These are phyloP conservation scores for Yamadazyma blattariae DNA, from an alignment of 1,139 yeast species.

Conservation along the genomic window DNA sequence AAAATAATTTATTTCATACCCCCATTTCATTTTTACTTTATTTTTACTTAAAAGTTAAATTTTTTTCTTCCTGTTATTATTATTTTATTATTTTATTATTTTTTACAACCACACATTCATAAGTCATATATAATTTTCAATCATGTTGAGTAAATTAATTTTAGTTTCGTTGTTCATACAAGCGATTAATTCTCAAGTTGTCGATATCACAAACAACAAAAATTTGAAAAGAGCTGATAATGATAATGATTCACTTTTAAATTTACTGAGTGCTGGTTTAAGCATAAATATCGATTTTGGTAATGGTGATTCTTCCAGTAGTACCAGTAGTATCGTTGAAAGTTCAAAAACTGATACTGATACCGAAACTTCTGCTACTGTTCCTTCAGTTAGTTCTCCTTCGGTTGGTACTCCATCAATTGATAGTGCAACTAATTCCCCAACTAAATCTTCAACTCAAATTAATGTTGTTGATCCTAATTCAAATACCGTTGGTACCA, in stretches of 20 bases:
- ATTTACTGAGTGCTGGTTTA: background rate
- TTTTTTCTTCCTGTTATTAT: no score
- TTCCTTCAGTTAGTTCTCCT: background rate
- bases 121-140: no score
- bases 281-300: background rate
- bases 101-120: no score
- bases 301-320: no score
- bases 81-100: no score
- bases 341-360: no score
- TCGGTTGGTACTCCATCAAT: background rate
- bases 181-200: conserved; percentile 1
- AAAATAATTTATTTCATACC: background rate
- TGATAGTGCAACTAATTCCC: background rate
- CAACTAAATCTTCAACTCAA: background rate
- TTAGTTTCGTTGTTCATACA: no score
- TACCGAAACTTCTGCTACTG: background rate
- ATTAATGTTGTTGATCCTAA: no score
- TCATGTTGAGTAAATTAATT: no score
- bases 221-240: background rate
- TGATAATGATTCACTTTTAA: background rate
- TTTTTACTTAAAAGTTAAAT: no score
- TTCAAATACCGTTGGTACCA: background rate
- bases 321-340: background rate
- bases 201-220: conserved; percentile 2
- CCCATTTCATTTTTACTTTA: background rate